Conservation (phyloP, 108 stramenopile genomes). For the Pelagomonas calceolata region DNA sequence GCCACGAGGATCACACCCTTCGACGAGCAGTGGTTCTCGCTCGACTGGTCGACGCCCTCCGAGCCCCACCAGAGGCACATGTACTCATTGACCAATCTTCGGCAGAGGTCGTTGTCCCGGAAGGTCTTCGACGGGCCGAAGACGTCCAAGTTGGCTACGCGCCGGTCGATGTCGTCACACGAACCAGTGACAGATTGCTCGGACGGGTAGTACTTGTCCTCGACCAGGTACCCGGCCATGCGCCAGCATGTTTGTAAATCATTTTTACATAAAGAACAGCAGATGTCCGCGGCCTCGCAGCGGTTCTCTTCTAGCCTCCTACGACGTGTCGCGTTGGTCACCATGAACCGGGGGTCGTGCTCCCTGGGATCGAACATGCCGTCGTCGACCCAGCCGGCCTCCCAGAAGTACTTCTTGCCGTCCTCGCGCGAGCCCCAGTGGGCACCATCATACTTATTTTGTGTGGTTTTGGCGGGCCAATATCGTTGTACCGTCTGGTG, state of each 20-base stretch:
- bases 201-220: neutral
- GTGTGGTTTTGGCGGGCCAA: too few species aligned
- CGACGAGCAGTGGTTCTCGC: constrained; percentile 19
- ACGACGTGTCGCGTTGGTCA: neutral
- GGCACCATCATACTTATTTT: too few species aligned
- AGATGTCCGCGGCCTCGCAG: neutral
- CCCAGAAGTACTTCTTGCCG: too few species aligned
- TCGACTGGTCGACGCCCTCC: constrained; percentile 11
- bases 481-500: too few species aligned
- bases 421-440: too few species aligned
- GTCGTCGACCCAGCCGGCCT: too few species aligned
- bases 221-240: neutral
- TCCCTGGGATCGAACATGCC: neutral
- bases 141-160: neutral
- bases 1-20: constrained; percentile 13
- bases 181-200: neutral
- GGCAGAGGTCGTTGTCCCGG: constrained; percentile 23
- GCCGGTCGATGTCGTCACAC: neutral
- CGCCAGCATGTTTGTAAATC: neutral
- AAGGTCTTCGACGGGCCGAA: constrained; percentile 8
- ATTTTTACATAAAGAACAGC: neutral
- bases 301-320: neutral
- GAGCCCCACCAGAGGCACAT: constrained; percentile 29
- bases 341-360: neutral
- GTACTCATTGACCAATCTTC: constrained; percentile 24